A percentile compares a stretch with the other conserved stretches of the same genome.
phyloP scores from a whole-genome alignment of 108 stramenopile genomes.

The Licmophora abbreviata region DNA sequence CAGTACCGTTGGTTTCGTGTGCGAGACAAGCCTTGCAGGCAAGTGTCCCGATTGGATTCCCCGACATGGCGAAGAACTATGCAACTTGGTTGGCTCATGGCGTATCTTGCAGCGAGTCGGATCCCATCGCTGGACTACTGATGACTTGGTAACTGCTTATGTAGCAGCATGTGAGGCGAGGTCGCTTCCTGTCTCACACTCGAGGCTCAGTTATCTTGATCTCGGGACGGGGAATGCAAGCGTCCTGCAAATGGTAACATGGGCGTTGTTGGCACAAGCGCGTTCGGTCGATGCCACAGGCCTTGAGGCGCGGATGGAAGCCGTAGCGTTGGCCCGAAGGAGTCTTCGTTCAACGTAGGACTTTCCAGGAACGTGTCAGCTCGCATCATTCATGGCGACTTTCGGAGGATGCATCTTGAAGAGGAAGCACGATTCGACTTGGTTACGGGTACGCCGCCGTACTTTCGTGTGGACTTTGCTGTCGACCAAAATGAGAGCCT shows the following conservation, averaged over 20 bases:
- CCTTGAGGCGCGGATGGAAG: constrained; percentile 50
- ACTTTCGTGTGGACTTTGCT: constrained; percentile 52
- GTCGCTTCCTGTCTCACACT: not conserved
- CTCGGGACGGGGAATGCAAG: constrained; percentile 48
- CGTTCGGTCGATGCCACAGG: constrained; percentile 20
- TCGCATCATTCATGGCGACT: constrained; percentile 28
- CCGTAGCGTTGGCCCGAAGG: constrained; percentile 41
- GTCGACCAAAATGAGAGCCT: constrained; percentile 5
- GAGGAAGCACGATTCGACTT: constrained; percentile 20
- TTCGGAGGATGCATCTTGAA: constrained; percentile 26
- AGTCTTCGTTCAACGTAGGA: constrained; percentile 45
- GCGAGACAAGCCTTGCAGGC: no score
- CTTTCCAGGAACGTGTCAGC: constrained; percentile 8
- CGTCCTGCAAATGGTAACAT: constrained; percentile 47
- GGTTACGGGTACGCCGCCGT: constrained; percentile 66
- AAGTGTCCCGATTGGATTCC: constrained; percentile 39
- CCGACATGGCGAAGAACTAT: constrained; percentile 47
- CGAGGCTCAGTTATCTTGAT: constrained; percentile 35
- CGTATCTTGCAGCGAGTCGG: constrained; percentile 56
- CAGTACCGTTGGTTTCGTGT: not conserved
- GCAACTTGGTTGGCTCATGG: constrained; percentile 58
- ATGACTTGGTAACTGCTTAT: constrained; percentile 63
- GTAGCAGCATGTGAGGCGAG: constrained; percentile 20
- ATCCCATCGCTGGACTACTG: constrained; percentile 69
- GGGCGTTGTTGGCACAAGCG: constrained; percentile 26